phyloP scores from a whole-genome alignment of 2,329 filamentous ascomycete genomes.

The Sporothrix curviconia region DNA sequence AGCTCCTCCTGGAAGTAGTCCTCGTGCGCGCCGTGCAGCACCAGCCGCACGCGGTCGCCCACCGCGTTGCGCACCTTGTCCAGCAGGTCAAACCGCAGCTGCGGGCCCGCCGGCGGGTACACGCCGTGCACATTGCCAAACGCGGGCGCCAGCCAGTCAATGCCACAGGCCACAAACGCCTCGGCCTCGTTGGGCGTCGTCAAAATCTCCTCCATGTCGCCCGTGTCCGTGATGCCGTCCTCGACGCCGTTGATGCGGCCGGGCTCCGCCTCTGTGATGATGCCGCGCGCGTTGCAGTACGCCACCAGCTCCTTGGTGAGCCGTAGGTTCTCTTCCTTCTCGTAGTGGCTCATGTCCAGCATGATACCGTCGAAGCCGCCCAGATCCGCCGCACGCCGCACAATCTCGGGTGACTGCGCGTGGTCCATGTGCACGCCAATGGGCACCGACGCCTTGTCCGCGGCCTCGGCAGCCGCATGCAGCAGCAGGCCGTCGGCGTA shows the following conservation, averaged over 20 bases:
- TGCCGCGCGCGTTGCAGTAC: constrained; percentile 59
- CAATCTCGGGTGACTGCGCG: constrained; percentile 56
- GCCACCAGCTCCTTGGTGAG: constrained; percentile 54
- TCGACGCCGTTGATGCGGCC: constrained; percentile 54
- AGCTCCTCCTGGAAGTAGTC: constrained; percentile 41
- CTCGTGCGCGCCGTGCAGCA: constrained; percentile 43
- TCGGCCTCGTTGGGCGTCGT: constrained; percentile 64
- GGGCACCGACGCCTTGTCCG: constrained; percentile 50
- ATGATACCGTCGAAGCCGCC: constrained; percentile 64
- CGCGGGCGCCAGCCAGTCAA: constrained; percentile 67
- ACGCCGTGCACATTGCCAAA: constrained; percentile 73
- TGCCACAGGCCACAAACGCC: constrained; percentile 64
- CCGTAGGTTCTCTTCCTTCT: constrained; percentile 58
- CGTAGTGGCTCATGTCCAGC: constrained; percentile 67
- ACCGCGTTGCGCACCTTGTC: constrained; percentile 38
- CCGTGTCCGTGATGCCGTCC: constrained; percentile 61
- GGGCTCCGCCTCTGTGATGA: constrained; percentile 62
- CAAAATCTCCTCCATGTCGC: constrained; percentile 41
- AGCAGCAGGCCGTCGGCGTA: constrained; percentile 55
- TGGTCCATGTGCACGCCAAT: constrained; percentile 61
- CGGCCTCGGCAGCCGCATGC: constrained; percentile 48
- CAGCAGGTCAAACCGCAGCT: constrained; percentile 52
- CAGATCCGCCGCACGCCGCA: constrained; percentile 50
- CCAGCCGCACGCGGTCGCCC: constrained; percentile 39
- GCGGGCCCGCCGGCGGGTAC: constrained; percentile 59